Base-by-base conservation (phyloP, 1,139 yeast species). In the Lodderomyces oxycetoniae region DNA sequence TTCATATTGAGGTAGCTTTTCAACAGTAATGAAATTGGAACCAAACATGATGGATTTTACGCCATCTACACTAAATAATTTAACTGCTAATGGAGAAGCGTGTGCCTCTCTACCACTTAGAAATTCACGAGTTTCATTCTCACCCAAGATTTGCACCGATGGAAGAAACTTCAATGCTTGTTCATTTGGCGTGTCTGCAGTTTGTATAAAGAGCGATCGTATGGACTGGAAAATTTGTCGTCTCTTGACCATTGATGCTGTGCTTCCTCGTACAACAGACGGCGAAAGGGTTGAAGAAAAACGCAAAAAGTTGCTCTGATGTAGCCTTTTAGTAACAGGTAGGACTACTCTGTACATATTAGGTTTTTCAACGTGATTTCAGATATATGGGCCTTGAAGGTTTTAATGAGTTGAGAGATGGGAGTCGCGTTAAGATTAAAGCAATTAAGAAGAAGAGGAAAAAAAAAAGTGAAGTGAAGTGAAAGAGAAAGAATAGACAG, bases 11-110 rank as follows among this genome's bases (percentile, higher is more conserved):
- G 61, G 51, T 26, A 64, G 63, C 57, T 87, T 87, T 53, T 87
- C 94, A 17, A 91, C 79, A 1, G 98, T 91, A 39, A 91, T 77
- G 55, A 91, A 91, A 47, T 75, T 69, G 11, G 70, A 59, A 1
- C 81, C 80, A 47, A 68, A 71, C 71, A 75, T 64, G 32, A 75
- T 63, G 8, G 75, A 62, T 37, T 62, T 67, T 31, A 75, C 61
- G 1, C 76, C 77, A 42, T 75, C 78, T 2, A 74, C 54, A 27
- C 73, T 57, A 39, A 75, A 66, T 21, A 75, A 53, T 48, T 71
- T 73, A 38, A 75, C 56, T 1, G 79, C 80, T 34, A 75, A 52
- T 4, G 79, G 80, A 5, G 78, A 71, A 37, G 65, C 59, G 0
- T 77, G 74, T 1, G 74, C 74, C 39, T 75, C 79, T 44, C 79